Conservation (phyloP, 202 grass and related monocot species). For the Cymbopogon flexuosus region DNA sequence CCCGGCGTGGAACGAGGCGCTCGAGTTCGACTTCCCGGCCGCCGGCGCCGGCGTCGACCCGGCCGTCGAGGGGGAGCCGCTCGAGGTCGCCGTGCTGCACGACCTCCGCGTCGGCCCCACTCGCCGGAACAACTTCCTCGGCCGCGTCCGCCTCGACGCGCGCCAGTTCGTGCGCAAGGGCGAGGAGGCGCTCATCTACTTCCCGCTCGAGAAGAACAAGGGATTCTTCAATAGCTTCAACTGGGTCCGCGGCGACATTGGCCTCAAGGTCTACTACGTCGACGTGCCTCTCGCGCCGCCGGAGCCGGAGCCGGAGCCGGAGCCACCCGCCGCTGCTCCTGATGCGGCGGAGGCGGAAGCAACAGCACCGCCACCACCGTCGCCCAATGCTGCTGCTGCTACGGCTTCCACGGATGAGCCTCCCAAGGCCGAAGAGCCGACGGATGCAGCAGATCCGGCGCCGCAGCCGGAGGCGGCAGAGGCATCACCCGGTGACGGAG, state of each 20-base stretch:
- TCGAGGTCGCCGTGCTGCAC: slow-evolving; percentile 71
- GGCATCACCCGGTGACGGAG: neutral
- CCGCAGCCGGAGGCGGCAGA: slow-evolving; percentile 2
- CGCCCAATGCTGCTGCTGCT: neutral
- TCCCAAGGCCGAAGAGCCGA: slow-evolving; percentile 9
- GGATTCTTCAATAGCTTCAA: slow-evolving; percentile 37
- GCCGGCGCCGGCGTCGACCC: neutral
- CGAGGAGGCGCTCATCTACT: slow-evolving; percentile 84
- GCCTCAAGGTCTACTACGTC: slow-evolving; percentile 70
- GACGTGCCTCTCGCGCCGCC: slow-evolving; percentile 45
- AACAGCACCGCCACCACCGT: neutral
- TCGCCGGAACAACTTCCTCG: slow-evolving; percentile 71
- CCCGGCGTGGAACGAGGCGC: slow-evolving; percentile 73
- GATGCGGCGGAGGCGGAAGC: neutral
- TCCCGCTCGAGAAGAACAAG: slow-evolving; percentile 73
- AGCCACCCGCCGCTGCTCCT: neutral
- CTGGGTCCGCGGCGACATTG: slow-evolving; percentile 84
- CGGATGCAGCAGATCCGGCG: neutral
- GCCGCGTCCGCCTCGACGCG: slow-evolving; percentile 68
- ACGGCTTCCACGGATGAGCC: neutral
- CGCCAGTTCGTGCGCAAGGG: slow-evolving; percentile 72
- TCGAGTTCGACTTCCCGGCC: slow-evolving; percentile 59
- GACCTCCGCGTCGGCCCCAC: slow-evolving; percentile 58
- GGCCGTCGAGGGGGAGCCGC: slow-evolving; percentile 39
- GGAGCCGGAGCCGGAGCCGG: neutral